These are phyloP conservation scores for Microcos paniculata DNA, from an alignment of 345 rosid species.

Conservation along the genomic window DNA sequence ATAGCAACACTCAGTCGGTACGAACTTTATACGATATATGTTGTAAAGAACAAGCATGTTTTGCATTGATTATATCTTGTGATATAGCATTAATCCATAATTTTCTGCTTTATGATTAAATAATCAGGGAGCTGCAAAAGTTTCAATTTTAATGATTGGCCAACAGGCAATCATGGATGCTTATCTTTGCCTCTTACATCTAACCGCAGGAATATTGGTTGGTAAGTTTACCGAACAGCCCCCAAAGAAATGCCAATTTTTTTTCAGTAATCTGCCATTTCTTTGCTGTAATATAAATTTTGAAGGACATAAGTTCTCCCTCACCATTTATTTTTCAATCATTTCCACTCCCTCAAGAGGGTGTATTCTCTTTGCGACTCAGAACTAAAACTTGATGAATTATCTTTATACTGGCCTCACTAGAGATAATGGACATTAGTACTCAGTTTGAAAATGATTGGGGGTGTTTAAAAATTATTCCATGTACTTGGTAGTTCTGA, in stretches of 20 bases:
- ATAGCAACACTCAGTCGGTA: slow-evolving; percentile 95
- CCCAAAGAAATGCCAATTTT: slow-evolving; percentile 8
- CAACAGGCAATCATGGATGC: slow-evolving; percentile 99
- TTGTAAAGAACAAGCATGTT: not conserved
- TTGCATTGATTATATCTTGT: slow-evolving; percentile 9
- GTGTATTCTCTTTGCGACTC: not conserved
- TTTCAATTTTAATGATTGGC: slow-evolving; percentile 89
- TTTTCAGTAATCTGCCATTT: not conserved
- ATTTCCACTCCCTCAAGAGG: not conserved
- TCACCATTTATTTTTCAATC: not conserved
- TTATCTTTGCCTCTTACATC: slow-evolving; percentile 92
- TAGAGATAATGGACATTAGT: not conserved
- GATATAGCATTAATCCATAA: not conserved
- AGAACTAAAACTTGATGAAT: not conserved
- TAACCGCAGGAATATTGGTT: slow-evolving; percentile 93
- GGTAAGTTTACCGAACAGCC: slow-evolving; percentile 46
- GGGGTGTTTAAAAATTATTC: not conserved
- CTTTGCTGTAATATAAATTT: not conserved
- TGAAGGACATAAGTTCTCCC: slow-evolving; percentile 2
- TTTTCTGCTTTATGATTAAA: slow-evolving; percentile 8
- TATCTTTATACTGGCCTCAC: not conserved
- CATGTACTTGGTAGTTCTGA: not conserved
- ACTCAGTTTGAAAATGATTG: not conserved
- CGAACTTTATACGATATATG: slow-evolving; percentile 25
- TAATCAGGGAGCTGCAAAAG: slow-evolving; percentile 95